These are phyloP conservation scores for Mallotus repandus DNA, from an alignment of 441 rosid genomes.

Conservation along the genomic window DNA sequence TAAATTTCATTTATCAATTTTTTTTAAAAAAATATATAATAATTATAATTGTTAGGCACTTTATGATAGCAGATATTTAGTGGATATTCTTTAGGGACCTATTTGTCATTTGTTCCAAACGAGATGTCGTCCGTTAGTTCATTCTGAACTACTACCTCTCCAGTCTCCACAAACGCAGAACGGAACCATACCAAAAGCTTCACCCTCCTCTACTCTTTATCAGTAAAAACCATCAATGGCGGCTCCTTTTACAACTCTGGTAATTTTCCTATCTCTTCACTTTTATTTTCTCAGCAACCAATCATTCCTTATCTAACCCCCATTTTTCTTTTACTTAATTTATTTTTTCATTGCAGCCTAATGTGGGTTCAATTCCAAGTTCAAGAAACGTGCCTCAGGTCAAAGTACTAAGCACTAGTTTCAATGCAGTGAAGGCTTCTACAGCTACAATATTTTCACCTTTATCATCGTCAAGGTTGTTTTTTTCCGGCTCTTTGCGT, in stretches of 20 bases:
- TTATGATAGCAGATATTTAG: no score
- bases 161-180: no score
- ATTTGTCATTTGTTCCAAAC: constrained; percentile 2
- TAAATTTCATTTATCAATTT: no score
- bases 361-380: constrained; percentile 44
- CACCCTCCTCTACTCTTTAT: neutral
- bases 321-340: neutral
- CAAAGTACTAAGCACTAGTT: constrained; percentile 28
- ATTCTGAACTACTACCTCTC: neutral
- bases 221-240: constrained; percentile 46
- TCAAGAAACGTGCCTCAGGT: constrained; percentile 36
- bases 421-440: constrained; percentile 30
- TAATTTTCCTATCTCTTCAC: constrained; percentile 20
- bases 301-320: neutral
- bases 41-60: no score
- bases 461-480: constrained; percentile 36
- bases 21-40: no score
- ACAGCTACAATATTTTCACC: constrained; percentile 28
- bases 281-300: neutral
- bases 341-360: constrained; percentile 38
- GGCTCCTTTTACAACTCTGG: constrained; percentile 50
- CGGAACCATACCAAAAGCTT: no score
- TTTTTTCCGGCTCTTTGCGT: constrained; percentile 41
- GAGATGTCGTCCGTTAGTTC: neutral
- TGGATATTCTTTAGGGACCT: constrained; percentile 1